Evolutionary conservation across 495 filamentous ascomycete genomes (phyloP).

Genomic region (Hamigera avellanea): DNA sequence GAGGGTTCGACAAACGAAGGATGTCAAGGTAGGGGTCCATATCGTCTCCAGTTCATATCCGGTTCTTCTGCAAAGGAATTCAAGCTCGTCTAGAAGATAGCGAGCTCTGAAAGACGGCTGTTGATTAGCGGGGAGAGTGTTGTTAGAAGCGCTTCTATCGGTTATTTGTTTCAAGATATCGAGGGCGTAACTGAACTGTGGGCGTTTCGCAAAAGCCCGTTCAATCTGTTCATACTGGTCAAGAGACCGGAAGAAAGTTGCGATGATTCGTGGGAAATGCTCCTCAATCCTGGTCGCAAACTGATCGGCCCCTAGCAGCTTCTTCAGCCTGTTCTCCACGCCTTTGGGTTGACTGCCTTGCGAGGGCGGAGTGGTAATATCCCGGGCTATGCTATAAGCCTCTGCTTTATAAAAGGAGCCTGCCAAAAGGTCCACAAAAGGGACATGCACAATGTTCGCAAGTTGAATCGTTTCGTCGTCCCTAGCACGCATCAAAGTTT

Average conservation of each 20-base stretch:
- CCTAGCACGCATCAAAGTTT: slow-evolving; percentile 74
- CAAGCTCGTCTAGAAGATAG: slow-evolving; percentile 59
- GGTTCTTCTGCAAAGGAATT: slow-evolving; percentile 61
- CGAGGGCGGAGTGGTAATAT: slow-evolving; percentile 50
- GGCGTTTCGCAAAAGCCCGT: slow-evolving; percentile 55
- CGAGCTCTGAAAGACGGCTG: slow-evolving; percentile 78
- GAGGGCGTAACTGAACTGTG: slow-evolving; percentile 43
- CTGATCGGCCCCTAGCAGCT: slow-evolving; percentile 50
- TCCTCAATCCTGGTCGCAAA: slow-evolving; percentile 49
- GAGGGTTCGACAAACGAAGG: slow-evolving; percentile 64
- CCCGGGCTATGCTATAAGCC: slow-evolving; percentile 74
- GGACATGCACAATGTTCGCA: slow-evolving; percentile 40
- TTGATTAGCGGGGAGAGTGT: slow-evolving; percentile 55
- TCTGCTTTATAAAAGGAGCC: slow-evolving; percentile 68
- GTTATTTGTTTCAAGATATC: slow-evolving; percentile 57
- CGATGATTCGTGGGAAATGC: slow-evolving; percentile 67
- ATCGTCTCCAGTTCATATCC: slow-evolving; percentile 50
- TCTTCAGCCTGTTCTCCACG: slow-evolving; percentile 60
- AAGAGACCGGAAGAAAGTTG: slow-evolving; percentile 53
- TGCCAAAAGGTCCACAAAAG: slow-evolving; percentile 45
- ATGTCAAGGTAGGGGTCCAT: slow-evolving; percentile 67
- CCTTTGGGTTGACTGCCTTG: slow-evolving; percentile 38
- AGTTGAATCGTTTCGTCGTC: slow-evolving; percentile 50
- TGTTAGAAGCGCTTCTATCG: slow-evolving; percentile 45
- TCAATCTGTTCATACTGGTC: slow-evolving; percentile 70